Percentiles rank a stretch among this genome's conserved stretches.
Evolutionary conservation across 371 early-diverging fungal genomes (phyloP).

Genomic region (Rhizomucor miehei): DNA sequence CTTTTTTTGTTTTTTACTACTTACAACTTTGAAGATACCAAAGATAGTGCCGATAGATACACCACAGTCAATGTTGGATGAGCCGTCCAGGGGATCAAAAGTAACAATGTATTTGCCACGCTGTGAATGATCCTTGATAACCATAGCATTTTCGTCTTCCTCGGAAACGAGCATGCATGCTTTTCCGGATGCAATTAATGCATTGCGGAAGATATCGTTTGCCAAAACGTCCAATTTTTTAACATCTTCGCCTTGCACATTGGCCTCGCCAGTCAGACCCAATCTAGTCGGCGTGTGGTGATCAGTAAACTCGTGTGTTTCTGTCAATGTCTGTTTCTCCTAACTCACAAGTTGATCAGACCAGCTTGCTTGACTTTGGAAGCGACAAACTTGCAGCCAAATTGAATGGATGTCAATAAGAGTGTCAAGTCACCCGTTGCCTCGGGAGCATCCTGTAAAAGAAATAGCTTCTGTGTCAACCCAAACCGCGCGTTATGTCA

Average conservation of each 20-base stretch:
- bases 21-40: constrained; percentile 91
- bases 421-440: constrained; percentile 95
- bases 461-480: too few relatives aligned
- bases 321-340: neutral
- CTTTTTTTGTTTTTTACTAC: constrained; percentile 18
- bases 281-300: constrained; percentile 40
- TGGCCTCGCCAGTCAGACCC: constrained; percentile 84
- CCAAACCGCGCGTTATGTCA: too few relatives aligned
- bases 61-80: constrained; percentile 97
- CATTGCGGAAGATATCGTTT: constrained; percentile 97
- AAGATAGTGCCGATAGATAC: constrained; percentile 98
- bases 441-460: constrained; percentile 57
- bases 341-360: constrained; percentile 86
- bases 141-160: constrained; percentile 93
- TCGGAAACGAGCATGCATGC: constrained; percentile 93
- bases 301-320: neutral
- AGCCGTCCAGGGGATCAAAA: constrained; percentile 97
- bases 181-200: constrained; percentile 89
- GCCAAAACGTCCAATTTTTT: constrained; percentile 97
- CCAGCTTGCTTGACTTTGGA: constrained; percentile 96
- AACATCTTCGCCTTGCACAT: constrained; percentile 94
- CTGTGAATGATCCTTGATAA: constrained; percentile 67
- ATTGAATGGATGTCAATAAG: constrained; percentile 86
- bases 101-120: constrained; percentile 94
- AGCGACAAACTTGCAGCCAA: constrained; percentile 97